phyloP scores from a whole-genome alignment of 2,329 filamentous ascomycete species.

The Colletotrichum gloeosporioides region DNA sequence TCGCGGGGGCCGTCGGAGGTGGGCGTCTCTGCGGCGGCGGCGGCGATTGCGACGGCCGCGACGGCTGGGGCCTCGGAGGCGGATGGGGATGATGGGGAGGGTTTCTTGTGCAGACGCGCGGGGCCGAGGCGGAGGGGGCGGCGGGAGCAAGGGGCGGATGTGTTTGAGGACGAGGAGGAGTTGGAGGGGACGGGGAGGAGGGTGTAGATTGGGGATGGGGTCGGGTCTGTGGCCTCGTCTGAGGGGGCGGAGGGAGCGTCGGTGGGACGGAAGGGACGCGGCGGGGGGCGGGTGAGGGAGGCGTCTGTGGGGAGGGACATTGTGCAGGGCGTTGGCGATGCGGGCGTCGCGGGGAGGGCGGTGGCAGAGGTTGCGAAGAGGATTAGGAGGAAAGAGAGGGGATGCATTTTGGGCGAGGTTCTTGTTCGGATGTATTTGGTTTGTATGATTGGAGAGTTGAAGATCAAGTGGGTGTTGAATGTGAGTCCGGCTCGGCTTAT shows the following conservation, averaged over 20 bases:
- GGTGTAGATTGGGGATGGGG: constrained; percentile 7
- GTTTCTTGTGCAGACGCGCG: constrained; percentile 10
- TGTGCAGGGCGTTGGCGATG: background rate
- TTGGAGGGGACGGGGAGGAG: background rate
- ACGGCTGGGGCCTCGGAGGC: background rate
- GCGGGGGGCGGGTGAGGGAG: background rate
- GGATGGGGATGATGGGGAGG: background rate
- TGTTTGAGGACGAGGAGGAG: constrained; percentile 1
- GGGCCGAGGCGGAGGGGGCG: constrained; percentile 6
- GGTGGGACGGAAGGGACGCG: background rate
- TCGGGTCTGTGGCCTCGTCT: background rate
- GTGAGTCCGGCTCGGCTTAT: background rate
- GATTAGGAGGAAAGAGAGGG: background rate
- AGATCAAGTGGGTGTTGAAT: background rate
- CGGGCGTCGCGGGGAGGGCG: constrained; percentile 13
- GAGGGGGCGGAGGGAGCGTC: background rate
- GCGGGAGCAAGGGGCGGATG: background rate
- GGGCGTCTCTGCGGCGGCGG: background rate
- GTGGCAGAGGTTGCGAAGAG: background rate
- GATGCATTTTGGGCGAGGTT: too few relatives aligned
- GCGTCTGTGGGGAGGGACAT: background rate
- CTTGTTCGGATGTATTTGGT: too few relatives aligned
- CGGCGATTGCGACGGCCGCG: background rate
- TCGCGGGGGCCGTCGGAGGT: constrained; percentile 10
- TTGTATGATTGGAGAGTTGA: background rate